phyloP scores from a whole-genome alignment of 352 stramenopile species.

The Pythium rishiriense region DNA sequence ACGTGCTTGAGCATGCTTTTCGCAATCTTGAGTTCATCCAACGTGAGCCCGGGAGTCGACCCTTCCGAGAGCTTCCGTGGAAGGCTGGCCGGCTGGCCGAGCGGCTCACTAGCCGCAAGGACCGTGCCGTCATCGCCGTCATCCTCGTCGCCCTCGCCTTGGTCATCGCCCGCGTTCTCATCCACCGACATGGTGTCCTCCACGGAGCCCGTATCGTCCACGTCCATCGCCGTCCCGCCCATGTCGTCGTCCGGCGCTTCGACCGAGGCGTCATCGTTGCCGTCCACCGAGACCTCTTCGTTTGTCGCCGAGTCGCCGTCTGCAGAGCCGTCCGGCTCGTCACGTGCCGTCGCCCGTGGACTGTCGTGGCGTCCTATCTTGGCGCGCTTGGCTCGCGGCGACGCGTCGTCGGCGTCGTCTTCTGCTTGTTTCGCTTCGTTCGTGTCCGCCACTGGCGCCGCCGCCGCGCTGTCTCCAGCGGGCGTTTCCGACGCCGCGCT shows the following conservation, averaged over 20 bases:
- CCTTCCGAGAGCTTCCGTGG: conserved; percentile 22
- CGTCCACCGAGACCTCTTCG: conserved; percentile 41
- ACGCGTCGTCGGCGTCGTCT: conserved; percentile 11
- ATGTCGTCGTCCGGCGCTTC: conserved; percentile 40
- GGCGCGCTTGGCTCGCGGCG: background rate
- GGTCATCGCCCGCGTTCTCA: conserved; percentile 23
- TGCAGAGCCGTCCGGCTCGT: conserved; percentile 22
- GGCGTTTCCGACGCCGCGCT: background rate
- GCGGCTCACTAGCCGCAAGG: background rate
- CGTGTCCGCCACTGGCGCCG: background rate
- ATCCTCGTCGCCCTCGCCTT: conserved; percentile 28
- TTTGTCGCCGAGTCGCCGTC: conserved; percentile 33
- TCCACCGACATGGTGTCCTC: conserved; percentile 29
- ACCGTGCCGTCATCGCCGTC: conserved; percentile 9
- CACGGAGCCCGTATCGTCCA: conserved; percentile 11
- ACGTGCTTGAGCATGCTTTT: conserved; percentile 66
- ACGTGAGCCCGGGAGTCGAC: conserved; percentile 27
- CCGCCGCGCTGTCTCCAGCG: too few relatives aligned
- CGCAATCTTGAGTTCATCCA: conserved; percentile 52
- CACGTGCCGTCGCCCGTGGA: conserved; percentile 8
- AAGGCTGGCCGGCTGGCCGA: background rate
- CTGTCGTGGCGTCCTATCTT: background rate
- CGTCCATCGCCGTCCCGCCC: conserved; percentile 15
- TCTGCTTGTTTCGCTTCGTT: background rate
- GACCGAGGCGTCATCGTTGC: conserved; percentile 24